phyloP scores from a whole-genome alignment of 768 basidiomycete genomes.

The Trametes elegans region DNA sequence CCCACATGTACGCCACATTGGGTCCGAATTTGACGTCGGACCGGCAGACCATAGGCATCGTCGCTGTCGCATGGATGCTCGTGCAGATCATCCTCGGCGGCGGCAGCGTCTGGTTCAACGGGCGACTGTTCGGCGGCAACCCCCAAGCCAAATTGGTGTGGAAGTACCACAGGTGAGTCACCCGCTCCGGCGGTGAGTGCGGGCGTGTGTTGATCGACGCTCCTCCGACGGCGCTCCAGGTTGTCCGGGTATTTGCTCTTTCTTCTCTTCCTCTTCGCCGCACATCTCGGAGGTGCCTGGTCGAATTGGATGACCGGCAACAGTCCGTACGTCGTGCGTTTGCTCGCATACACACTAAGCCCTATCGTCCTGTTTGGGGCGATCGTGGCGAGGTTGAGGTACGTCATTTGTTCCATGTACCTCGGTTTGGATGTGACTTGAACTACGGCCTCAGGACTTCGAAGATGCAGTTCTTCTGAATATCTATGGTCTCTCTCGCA shows the following conservation, averaged over 20 bases:
- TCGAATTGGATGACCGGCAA: constrained; percentile 54
- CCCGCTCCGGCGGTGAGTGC: not conserved
- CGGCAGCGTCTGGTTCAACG: constrained; percentile 76
- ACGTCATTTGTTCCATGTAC: not conserved
- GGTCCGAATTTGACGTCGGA: not conserved
- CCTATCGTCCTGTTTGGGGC: constrained; percentile 47
- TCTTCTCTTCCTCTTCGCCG: constrained; percentile 56
- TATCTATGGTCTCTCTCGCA: not conserved
- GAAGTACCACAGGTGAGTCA: constrained; percentile 75
- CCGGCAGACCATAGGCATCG: constrained; percentile 55
- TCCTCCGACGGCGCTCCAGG: constrained; percentile 33
- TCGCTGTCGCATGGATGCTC: constrained; percentile 58
- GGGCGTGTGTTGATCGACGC: not conserved
- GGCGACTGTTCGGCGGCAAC: constrained; percentile 68
- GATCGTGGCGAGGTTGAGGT: constrained; percentile 51
- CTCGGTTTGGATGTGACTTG: not conserved
- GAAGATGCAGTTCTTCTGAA: constrained; percentile 60
- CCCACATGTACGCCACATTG: constrained; percentile 3
- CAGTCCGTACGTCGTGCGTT: constrained; percentile 37
- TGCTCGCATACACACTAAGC: constrained; percentile 54
- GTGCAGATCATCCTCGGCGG: constrained; percentile 63
- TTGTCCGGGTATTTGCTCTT: constrained; percentile 74
- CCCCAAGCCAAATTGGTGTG: constrained; percentile 70
- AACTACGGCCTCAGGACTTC: constrained; percentile 40
- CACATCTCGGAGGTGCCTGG: constrained; percentile 69